Evolutionary conservation across 2,329 filamentous ascomycete species (phyloP), one percentile per base, ranked within the genome.

Genomic region (Thielaviopsis euricoi): DNA sequence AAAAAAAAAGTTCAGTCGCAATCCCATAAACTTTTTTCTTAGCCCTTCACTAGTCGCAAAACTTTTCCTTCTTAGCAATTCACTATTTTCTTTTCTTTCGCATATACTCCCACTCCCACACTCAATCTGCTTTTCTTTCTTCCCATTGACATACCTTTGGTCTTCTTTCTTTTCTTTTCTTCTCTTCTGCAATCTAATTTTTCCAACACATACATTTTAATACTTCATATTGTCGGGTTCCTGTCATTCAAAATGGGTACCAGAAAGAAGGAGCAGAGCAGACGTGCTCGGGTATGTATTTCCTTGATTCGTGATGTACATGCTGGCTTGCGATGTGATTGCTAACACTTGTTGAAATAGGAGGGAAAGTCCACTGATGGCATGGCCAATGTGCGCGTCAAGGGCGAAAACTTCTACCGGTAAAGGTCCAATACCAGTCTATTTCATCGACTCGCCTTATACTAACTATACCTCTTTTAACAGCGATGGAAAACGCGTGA

Each of bases 371-470:
- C 80, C 54, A 80, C 81, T 64, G 86, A 93, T 81, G 89, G 89
- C 70, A 89, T 95, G 81, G 83, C 74, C 66, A 97, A 97, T 74
- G 87, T 97, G 67, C 88, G 85, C 67, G 78, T 83, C 65, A 98
- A 98, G 75, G 93, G 93, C 73, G 91, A 97, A 78, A 97, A 97
- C 76, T 98, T 97, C 75, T 97, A 97, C 76, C 83, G 87, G 78
- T 85, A 74, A 63, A 43, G 37, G 76, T 62, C 37, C 19, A 55
- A n/a, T 5, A 25, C 3, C n/a, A 22, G 21, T 19, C 25, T 55
- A 49, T 60, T 60, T 13, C 7, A 13, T 48, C 21, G 22, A 17
- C 29, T 43, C 29, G 46, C 25, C 22, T 37, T 37, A 29, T 52
- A 56, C 58, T 60, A 60, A 63, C 61, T 62, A 17, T 58, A 29